These are phyloP conservation scores for Trichoderma atroviride DNA, from an alignment of 2,329 filamentous ascomycete species.

Conservation along the genomic window DNA sequence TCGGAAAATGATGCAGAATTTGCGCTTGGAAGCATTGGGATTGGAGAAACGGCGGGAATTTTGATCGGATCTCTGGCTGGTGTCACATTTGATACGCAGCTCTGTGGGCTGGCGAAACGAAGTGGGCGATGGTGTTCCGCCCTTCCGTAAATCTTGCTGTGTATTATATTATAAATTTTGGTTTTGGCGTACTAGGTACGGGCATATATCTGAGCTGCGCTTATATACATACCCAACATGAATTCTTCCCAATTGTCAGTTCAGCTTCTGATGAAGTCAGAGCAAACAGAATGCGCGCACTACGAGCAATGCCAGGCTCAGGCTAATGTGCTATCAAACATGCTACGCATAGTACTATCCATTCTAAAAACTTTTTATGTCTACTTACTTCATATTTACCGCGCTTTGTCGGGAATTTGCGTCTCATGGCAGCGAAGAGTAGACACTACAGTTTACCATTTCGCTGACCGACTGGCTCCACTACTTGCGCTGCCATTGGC, in stretches of 20 bases:
- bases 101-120: constrained; percentile 8
- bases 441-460: background rate
- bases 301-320: no score
- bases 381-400: background rate
- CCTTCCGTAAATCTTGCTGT: background rate
- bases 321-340: background rate
- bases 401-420: background rate
- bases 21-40: background rate
- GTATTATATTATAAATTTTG: background rate
- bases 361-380: no score
- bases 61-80: constrained; percentile 3
- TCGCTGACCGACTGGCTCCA: background rate
- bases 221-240: background rate
- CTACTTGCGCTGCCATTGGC: background rate
- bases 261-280: no score
- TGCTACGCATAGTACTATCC: no score
- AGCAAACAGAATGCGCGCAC: no score
- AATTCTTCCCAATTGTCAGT: background rate
- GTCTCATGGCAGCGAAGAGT: background rate
- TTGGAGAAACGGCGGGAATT: constrained; percentile 2
- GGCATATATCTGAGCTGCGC: background rate
- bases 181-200: background rate
- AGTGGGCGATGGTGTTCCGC: constrained; percentile 14
- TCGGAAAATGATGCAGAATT: constrained; percentile 4
- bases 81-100: background rate